Percentiles rank a stretch among this genome's conserved stretches.
Evolutionary conservation across 163 green algal genomes (phyloP).

Genomic region (Chloroidium sp.): DNA sequence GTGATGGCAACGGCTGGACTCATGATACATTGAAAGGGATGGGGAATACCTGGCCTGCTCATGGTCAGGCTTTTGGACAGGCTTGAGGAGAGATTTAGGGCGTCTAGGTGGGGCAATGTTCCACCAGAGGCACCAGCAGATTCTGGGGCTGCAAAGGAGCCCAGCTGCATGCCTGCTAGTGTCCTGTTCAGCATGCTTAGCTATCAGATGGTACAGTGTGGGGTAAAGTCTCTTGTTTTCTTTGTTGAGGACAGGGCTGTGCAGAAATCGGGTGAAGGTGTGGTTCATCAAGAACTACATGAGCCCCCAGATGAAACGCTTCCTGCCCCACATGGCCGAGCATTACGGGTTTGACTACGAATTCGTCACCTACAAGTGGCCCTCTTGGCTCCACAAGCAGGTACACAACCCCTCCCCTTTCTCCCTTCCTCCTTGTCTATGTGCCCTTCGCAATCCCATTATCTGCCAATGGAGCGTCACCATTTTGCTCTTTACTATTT

Average conservation of each 20-base stretch:
- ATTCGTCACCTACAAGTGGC: constrained; percentile 99
- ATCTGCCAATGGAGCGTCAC: too few species aligned
- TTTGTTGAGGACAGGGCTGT: not conserved
- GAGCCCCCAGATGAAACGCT: constrained; percentile 76
- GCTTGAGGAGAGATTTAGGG: too few species aligned
- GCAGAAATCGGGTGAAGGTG: constrained; percentile 78
- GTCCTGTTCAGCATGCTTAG: not conserved
- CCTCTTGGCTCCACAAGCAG: constrained; percentile 85
- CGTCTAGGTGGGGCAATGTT: too few species aligned
- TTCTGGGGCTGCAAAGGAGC: not conserved
- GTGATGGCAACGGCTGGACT: too few species aligned
- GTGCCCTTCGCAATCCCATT: too few species aligned
- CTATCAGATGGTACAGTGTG: not conserved
- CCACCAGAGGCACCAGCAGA: too few species aligned
- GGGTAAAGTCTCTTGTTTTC: not conserved
- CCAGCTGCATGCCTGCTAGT: not conserved
- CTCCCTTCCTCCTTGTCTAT: too few species aligned
- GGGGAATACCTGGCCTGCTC: too few species aligned
- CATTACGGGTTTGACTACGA: constrained; percentile 92
- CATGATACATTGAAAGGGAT: too few species aligned
- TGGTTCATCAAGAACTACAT: constrained; percentile 99
- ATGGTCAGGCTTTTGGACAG: too few species aligned
- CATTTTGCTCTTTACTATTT: too few species aligned
- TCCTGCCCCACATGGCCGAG: constrained; percentile 82
- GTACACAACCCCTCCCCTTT: constrained; percentile 4